Conservation (phyloP, 2,329 filamentous ascomycete genomes). For the Aspergillus alliaceus region DNA sequence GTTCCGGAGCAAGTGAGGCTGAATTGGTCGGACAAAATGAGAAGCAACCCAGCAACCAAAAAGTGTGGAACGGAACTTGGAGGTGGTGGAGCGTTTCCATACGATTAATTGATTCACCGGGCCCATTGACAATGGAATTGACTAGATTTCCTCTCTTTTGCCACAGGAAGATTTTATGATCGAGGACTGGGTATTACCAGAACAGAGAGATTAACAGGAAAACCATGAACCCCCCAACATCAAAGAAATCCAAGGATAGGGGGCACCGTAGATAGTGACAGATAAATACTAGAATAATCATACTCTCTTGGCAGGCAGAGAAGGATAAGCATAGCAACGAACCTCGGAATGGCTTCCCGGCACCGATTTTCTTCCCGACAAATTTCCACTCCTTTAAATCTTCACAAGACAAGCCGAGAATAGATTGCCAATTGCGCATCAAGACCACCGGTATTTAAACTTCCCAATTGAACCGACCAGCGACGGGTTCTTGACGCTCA, state of each 20-base stretch:
- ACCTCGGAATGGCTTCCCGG: conserved; percentile 16
- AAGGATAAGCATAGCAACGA: conserved; percentile 1
- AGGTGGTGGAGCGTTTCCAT: conserved; percentile 3
- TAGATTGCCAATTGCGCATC: not conserved
- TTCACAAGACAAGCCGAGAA: not conserved
- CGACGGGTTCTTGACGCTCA: not conserved
- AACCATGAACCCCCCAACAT: not conserved
- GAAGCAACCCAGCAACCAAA: not conserved
- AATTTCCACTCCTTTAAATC: conserved; percentile 1
- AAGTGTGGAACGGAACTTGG: not conserved
- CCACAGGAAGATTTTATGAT: not conserved
- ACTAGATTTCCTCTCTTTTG: not conserved
- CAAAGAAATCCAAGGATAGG: not conserved
- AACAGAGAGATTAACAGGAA: not conserved
- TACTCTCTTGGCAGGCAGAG: too few relatives aligned
- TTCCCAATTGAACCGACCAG: not conserved
- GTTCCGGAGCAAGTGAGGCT: not conserved
- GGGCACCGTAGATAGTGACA: not conserved
- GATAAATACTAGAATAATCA: too few relatives aligned
- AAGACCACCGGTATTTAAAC: not conserved
- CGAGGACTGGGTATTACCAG: not conserved
- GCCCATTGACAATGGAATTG: conserved; percentile 1
- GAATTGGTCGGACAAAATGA: not conserved
- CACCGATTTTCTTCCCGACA: conserved; percentile 14
- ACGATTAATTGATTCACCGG: conserved; percentile 6